These are phyloP conservation scores for Chlorella vulgaris DNA, from an alignment of 139 green algal species.

Conservation along the genomic window DNA sequence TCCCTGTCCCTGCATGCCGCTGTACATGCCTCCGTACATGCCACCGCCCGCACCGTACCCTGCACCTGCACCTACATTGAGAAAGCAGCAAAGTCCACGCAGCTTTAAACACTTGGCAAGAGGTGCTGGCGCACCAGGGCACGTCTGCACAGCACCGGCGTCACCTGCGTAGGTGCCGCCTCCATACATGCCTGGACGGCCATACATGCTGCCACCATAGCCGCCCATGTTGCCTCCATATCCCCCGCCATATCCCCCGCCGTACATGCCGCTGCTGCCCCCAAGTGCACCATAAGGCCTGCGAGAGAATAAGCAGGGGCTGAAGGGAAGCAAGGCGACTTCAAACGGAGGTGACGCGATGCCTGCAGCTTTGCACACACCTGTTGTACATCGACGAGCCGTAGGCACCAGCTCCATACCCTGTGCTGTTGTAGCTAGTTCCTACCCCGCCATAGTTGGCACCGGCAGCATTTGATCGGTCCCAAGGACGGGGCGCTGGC, in stretches of 20 bases:
- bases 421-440: neutral
- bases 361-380: neutral
- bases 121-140: constrained; percentile 33
- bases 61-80: too few species aligned
- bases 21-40: constrained; percentile 54
- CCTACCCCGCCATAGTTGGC: neutral
- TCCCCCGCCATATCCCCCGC: constrained; percentile 19
- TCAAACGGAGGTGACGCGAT: too few species aligned
- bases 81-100: too few species aligned
- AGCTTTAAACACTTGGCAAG: neutral
- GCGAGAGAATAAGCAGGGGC: neutral
- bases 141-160: too few species aligned
- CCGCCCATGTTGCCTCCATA: neutral
- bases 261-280: neutral
- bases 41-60: constrained; percentile 12
- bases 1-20: neutral
- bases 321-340: too few species aligned
- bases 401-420: neutral
- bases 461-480: constrained; percentile 32
- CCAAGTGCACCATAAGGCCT: constrained; percentile 15
- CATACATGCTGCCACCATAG: constrained; percentile 47
- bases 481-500: constrained; percentile 45
- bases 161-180: constrained; percentile 52
- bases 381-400: neutral
- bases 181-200: constrained; percentile 44